Conservation (phyloP, 139 green algal genomes). For the Eudorina sp. region DNA sequence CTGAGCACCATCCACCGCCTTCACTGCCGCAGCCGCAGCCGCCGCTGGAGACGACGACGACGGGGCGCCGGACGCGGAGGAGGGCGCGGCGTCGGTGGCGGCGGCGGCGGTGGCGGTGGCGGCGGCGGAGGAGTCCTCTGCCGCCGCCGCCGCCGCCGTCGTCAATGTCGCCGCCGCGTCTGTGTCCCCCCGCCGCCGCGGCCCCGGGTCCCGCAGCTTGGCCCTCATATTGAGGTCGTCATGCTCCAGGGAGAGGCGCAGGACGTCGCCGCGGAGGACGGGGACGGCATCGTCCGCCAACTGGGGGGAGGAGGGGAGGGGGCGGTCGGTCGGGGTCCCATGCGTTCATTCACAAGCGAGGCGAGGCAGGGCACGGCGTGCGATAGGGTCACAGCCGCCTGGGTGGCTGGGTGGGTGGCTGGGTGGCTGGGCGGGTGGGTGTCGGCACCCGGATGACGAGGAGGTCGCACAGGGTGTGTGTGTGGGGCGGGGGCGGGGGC, state of each 20-base stretch:
- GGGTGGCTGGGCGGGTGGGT: too few relatives aligned
- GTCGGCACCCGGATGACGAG: too few relatives aligned
- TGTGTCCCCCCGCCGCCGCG: not conserved
- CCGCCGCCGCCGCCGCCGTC: not conserved
- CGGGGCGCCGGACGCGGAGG: too few relatives aligned
- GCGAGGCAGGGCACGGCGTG: too few relatives aligned
- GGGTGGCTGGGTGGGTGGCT: too few relatives aligned
- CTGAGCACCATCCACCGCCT: not conserved
- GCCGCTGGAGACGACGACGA: not conserved
- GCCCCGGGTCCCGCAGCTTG: not conserved
- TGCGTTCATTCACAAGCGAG: too few relatives aligned
- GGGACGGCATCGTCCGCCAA: constrained; percentile 6
- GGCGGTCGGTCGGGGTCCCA: too few relatives aligned
- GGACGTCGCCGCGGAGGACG: not conserved
- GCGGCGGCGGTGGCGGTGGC: not conserved
- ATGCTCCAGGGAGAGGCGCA: constrained; percentile 44
- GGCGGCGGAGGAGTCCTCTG: not conserved
- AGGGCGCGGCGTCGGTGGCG: not conserved
- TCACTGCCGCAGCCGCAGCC: not conserved
- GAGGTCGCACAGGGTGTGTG: too few relatives aligned
- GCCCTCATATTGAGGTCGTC: constrained; percentile 47
- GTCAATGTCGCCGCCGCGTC: not conserved
- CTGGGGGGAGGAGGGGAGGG: too few relatives aligned
- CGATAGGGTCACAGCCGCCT: too few relatives aligned
- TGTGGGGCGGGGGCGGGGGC: too few relatives aligned